A percentile compares a stretch with the other conserved stretches of the same genome.
Evolutionary conservation across 2,329 filamentous ascomycete genomes (phyloP).

Genomic region (Fusarium penzigii): DNA sequence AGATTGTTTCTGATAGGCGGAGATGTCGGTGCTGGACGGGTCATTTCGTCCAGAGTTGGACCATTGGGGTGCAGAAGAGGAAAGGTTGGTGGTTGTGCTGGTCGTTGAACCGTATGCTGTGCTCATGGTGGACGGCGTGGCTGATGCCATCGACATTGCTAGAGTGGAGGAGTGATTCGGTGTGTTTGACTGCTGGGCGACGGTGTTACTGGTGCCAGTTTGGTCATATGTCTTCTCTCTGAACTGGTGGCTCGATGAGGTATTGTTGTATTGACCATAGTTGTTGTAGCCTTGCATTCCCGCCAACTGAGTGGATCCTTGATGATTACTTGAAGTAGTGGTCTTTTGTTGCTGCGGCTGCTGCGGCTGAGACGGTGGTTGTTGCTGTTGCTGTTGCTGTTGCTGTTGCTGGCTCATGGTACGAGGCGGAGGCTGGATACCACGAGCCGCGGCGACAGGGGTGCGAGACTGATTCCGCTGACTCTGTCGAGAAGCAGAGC

Average conservation of each 20-base stretch:
- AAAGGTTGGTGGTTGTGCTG: too few relatives aligned
- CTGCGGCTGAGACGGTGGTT: not conserved
- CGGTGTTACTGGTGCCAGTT: constrained; percentile 17
- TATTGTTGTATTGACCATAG: constrained; percentile 20
- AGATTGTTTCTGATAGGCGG: constrained; percentile 16
- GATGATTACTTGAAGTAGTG: constrained; percentile 3
- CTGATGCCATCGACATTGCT: constrained; percentile 20
- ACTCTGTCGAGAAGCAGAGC: constrained; percentile 36
- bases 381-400: constrained; percentile 14
- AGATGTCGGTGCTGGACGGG: constrained; percentile 11
- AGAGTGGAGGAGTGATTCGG: constrained; percentile 32
- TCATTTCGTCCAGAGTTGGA: constrained; percentile 17
- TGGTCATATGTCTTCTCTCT: constrained; percentile 34
- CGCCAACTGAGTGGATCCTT: constrained; percentile 10
- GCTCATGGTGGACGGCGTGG: constrained; percentile 18
- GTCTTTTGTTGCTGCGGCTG: too few relatives aligned
- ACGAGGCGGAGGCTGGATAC: constrained; percentile 15
- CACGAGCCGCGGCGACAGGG: constrained; percentile 22
- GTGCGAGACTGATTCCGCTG: constrained; percentile 36
- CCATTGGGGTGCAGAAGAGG: constrained; percentile 28
- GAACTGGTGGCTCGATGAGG: constrained; percentile 7
- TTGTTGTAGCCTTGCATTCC: constrained; percentile 19
- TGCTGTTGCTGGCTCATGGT: constrained; percentile 11
- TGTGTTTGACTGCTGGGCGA: not conserved
- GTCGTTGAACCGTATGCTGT: constrained; percentile 18